Evolutionary conservation across 345 rosid genomes (phyloP).

Genomic region (Gossypium herbaceum): DNA sequence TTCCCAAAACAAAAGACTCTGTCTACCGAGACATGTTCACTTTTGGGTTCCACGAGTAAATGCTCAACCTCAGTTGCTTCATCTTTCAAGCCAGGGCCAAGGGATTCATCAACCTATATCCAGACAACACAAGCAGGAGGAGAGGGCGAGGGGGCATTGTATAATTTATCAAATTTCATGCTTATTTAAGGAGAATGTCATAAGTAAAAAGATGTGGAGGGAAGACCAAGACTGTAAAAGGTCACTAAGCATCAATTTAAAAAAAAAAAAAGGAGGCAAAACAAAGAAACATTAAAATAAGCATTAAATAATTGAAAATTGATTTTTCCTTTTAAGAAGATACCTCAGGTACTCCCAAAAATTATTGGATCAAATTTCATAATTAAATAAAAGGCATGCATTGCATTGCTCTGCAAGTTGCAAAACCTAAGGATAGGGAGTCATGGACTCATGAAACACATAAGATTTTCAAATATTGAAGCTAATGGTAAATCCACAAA

Average conservation of each 20-base stretch:
- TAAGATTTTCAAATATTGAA: not conserved
- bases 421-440: not conserved
- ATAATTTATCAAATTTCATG: not conserved
- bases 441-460: not conserved
- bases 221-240: not conserved
- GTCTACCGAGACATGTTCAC: constrained; percentile 46
- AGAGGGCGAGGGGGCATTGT: not conserved
- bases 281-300: not conserved
- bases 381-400: not conserved
- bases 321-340: constrained; percentile 1
- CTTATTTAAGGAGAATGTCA: constrained; percentile 5
- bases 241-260: not conserved
- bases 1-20: constrained; percentile 43
- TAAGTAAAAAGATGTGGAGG: not conserved
- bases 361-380: not conserved
- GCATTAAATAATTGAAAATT: not conserved
- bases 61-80: constrained; percentile 42
- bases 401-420: not conserved
- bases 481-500: not conserved
- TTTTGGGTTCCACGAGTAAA: constrained; percentile 44
- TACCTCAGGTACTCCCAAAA: not conserved
- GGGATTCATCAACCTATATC: constrained; percentile 47
- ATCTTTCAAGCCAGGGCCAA: constrained; percentile 36
- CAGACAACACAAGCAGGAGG: constrained; percentile 10
- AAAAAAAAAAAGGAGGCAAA: not conserved